These are phyloP conservation scores for Thelonectria discophora DNA, from an alignment of 2,329 filamentous ascomycete species.

Conservation along the genomic window DNA sequence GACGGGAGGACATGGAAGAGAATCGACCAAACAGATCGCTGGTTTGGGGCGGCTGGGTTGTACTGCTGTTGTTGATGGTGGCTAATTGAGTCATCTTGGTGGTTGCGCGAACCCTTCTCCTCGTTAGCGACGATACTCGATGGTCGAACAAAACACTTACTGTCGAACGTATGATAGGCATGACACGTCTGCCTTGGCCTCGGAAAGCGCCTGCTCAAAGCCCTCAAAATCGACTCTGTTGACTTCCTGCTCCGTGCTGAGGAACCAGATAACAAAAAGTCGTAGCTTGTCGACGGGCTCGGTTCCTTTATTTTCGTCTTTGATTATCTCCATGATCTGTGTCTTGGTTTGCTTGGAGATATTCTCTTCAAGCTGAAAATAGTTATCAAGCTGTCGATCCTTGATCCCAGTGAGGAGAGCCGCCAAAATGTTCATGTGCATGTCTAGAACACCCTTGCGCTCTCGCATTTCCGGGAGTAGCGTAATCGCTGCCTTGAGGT, in stretches of 20 bases:
- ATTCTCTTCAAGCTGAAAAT: slow-evolving; percentile 93
- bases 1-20: slow-evolving; percentile 86
- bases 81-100: slow-evolving; percentile 99
- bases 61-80: slow-evolving; percentile 83
- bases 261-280: slow-evolving; percentile 95
- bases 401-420: slow-evolving; percentile 83
- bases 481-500: slow-evolving; percentile 95
- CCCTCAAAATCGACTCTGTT: slow-evolving; percentile 82
- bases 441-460: slow-evolving; percentile 90
- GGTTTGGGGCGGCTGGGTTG: slow-evolving; percentile 67
- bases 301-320: slow-evolving; percentile 81
- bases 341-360: slow-evolving; percentile 90
- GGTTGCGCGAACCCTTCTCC: slow-evolving; percentile 80
- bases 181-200: slow-evolving; percentile 77
- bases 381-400: slow-evolving; percentile 93
- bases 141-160: slow-evolving; percentile 57
- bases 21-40: slow-evolving; percentile 92
- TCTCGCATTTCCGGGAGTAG: slow-evolving; percentile 90
- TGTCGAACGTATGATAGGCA: slow-evolving; percentile 87
- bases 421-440: slow-evolving; percentile 98
- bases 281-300: slow-evolving; percentile 89
- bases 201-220: slow-evolving; percentile 84
- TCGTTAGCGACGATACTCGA: slow-evolving; percentile 35
- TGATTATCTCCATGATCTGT: slow-evolving; percentile 88
- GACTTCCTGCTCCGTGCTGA: slow-evolving; percentile 92